Percentiles rank a stretch among this genome's conserved stretches.
phyloP scores from a whole-genome alignment of 2,329 filamentous ascomycete species.

The Myotisia sp. region DNA sequence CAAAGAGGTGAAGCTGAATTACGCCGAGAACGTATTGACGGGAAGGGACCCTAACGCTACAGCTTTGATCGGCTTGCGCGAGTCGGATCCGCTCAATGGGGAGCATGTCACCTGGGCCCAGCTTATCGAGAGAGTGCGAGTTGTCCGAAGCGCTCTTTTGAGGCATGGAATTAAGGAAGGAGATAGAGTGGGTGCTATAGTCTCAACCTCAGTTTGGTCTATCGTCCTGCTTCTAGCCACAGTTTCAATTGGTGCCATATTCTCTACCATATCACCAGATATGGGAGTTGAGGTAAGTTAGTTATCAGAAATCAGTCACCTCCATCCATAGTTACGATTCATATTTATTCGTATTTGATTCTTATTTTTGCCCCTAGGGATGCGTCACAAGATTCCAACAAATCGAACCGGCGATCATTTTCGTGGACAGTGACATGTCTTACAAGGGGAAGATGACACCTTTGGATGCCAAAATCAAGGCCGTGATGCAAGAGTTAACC shows the following conservation, averaged over 20 bases:
- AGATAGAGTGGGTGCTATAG: constrained; percentile 28
- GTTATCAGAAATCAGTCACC: background rate
- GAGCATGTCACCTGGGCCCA: constrained; percentile 28
- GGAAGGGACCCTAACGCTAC: constrained; percentile 22
- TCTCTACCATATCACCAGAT: constrained; percentile 33
- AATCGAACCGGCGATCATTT: constrained; percentile 27
- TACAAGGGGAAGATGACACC: constrained; percentile 27
- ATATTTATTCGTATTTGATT: background rate
- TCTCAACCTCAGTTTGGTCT: constrained; percentile 31
- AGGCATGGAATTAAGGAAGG: constrained; percentile 24
- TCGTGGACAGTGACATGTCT: constrained; percentile 28
- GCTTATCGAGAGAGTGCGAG: constrained; percentile 26
- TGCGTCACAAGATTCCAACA: constrained; percentile 27
- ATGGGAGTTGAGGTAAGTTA: constrained; percentile 23
- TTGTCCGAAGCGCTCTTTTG: constrained; percentile 26
- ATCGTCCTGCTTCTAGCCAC: constrained; percentile 30
- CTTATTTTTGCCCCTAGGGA: constrained; percentile 12
- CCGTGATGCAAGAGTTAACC: constrained; percentile 19
- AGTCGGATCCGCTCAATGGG: constrained; percentile 24
- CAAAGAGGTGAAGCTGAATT: constrained; percentile 24
- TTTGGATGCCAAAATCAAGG: constrained; percentile 20
- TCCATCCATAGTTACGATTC: background rate
- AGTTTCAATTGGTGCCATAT: constrained; percentile 31
- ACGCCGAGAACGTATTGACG: constrained; percentile 29
- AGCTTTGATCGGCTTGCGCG: constrained; percentile 29